Percentiles rank a stretch among this genome's conserved stretches.
Evolutionary conservation across 2,329 filamentous ascomycete genomes (phyloP).

Genomic region (Fusarium brevicatenulatum): DNA sequence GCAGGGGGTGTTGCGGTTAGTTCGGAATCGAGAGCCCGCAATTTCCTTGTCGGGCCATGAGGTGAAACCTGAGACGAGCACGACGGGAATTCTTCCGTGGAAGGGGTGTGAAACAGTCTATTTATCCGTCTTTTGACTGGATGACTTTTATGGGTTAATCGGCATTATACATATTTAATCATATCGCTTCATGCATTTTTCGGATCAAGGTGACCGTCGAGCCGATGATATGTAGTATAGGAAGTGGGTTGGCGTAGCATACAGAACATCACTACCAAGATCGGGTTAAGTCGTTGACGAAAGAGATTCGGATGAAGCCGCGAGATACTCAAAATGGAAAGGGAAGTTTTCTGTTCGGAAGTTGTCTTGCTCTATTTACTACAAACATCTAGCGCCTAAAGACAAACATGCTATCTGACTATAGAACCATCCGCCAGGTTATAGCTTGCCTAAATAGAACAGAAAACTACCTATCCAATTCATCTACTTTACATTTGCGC

Average conservation of each 20-base stretch:
- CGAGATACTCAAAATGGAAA: not conserved
- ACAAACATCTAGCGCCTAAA: not conserved
- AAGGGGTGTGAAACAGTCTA: conserved; percentile 32
- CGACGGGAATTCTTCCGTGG: conserved; percentile 21
- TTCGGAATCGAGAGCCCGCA: conserved; percentile 22
- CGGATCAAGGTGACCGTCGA: not conserved
- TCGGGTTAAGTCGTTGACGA: fast-evolving
- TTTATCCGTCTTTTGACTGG: conserved; percentile 25
- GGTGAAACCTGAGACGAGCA: conserved; percentile 19
- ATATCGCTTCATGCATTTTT: not conserved
- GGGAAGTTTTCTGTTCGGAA: not conserved
- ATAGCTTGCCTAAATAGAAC: not conserved
- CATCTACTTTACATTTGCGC: fast-evolving
- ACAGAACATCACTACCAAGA: not conserved
- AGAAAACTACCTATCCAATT: fast-evolving
- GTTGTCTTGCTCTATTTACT: not conserved
- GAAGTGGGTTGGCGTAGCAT: not conserved
- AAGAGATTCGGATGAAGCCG: not conserved
- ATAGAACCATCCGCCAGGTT: fast-evolving
- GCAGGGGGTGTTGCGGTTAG: conserved; percentile 13
- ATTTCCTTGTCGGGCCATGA: conserved; percentile 22
- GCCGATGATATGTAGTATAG: not conserved
- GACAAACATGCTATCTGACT: not conserved
- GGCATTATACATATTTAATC: not conserved
- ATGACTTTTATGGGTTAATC: not conserved